Conservation (phyloP, 768 basidiomycete species). For the Candolleomyces efflorescens region DNA sequence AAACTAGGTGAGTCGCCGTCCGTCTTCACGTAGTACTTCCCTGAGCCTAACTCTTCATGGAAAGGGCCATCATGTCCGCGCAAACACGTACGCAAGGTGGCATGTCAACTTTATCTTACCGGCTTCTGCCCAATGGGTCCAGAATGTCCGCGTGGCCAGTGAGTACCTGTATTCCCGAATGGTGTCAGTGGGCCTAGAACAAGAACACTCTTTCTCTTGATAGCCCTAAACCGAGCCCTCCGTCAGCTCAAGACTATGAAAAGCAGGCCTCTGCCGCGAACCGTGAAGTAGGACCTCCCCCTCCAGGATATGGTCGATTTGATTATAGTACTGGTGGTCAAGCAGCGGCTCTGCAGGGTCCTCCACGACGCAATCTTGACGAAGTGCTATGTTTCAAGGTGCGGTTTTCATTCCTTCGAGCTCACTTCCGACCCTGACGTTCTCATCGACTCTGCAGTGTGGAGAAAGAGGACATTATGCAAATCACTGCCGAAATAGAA, state of each 20-base stretch:
- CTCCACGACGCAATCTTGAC: slow-evolving; percentile 68
- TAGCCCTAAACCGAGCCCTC: slow-evolving; percentile 77
- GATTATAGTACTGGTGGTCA: slow-evolving; percentile 50
- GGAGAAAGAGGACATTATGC: slow-evolving; percentile 94
- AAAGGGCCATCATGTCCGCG: slow-evolving; percentile 83
- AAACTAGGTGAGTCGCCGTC: slow-evolving; percentile 62
- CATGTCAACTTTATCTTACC: slow-evolving; percentile 86
- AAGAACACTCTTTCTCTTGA: slow-evolving; percentile 4
- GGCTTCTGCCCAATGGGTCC: slow-evolving; percentile 92
- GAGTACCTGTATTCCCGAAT: slow-evolving; percentile 29
- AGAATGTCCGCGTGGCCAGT: slow-evolving; percentile 89
- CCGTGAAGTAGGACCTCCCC: slow-evolving; percentile 84
- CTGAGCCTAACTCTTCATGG: neutral
- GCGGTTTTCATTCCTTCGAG: slow-evolving; percentile 12
- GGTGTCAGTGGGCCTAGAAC: slow-evolving; percentile 10
- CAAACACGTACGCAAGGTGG: slow-evolving; percentile 88
- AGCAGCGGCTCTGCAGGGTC: slow-evolving; percentile 22
- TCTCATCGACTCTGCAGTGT: slow-evolving; percentile 45
- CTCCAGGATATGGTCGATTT: slow-evolving; percentile 86
- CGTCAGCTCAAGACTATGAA: slow-evolving; percentile 70
- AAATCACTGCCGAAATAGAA: slow-evolving; percentile 87
- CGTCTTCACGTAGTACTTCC: neutral
- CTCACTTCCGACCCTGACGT: neutral
- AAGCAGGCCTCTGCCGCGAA: slow-evolving; percentile 71
- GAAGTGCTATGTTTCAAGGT: slow-evolving; percentile 89